These are phyloP conservation scores for Penicillium rolfsii DNA, from an alignment of 2,329 filamentous ascomycete genomes.

Conservation along the genomic window DNA sequence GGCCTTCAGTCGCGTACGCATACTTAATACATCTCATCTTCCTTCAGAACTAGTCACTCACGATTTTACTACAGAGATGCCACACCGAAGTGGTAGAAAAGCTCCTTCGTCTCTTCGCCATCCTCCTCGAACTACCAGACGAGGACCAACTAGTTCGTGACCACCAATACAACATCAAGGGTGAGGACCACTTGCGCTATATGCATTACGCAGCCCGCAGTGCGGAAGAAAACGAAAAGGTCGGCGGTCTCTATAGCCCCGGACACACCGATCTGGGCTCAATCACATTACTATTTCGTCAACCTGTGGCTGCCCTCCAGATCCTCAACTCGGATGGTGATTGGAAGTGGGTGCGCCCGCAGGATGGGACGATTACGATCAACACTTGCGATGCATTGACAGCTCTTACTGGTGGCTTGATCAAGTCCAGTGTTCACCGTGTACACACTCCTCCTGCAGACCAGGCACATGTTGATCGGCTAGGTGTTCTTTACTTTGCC, in stretches of 20 bases:
- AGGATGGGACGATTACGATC: constrained; percentile 56
- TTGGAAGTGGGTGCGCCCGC: constrained; percentile 57
- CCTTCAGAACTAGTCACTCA: not conserved
- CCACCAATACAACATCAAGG: constrained; percentile 62
- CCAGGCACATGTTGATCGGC: constrained; percentile 50
- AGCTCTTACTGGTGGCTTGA: constrained; percentile 54
- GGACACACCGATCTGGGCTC: constrained; percentile 63
- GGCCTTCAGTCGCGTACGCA: constrained; percentile 51
- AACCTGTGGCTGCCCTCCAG: constrained; percentile 62
- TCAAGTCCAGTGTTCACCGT: constrained; percentile 56
- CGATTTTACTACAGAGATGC: constrained; percentile 29
- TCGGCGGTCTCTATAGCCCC: constrained; percentile 49
- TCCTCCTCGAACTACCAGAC: constrained; percentile 62
- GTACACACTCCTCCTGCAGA: constrained; percentile 55
- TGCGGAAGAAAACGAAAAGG: constrained; percentile 51
- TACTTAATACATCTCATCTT: not conserved
- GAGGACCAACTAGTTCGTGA: constrained; percentile 60
- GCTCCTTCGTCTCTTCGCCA: constrained; percentile 63
- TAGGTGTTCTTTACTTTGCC: constrained; percentile 53
- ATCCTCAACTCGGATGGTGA: constrained; percentile 54
- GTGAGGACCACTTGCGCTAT: constrained; percentile 65
- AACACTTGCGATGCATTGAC: constrained; percentile 57
- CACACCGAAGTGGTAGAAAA: constrained; percentile 40
- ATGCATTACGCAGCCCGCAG: constrained; percentile 61
- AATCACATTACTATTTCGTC: constrained; percentile 61